Evolutionary conservation across 495 filamentous ascomycete species (phyloP).

Genomic region (Hapsidospora chrysogenum): DNA sequence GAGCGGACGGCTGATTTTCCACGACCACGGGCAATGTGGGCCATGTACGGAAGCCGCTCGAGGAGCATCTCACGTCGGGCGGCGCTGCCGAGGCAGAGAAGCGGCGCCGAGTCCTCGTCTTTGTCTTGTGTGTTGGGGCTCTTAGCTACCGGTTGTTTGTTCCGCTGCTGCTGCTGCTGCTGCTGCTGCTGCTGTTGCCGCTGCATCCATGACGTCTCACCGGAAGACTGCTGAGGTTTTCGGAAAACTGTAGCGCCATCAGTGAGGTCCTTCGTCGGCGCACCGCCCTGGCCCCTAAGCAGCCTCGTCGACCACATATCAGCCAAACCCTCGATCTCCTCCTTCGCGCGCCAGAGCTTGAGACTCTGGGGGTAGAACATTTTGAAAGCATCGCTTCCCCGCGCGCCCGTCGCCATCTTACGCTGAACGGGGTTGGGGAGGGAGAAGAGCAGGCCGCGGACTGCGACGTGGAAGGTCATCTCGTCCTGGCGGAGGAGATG

Average conservation of each 20-base stretch:
- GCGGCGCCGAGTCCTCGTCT: constrained; percentile 11
- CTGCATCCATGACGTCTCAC: constrained; percentile 2
- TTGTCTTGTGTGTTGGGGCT: constrained; percentile 3
- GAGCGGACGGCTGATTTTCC: constrained; percentile 12
- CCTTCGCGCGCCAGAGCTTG: constrained; percentile 57
- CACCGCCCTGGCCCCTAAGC: constrained; percentile 24
- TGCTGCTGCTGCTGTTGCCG: no score
- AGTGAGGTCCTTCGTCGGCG: constrained; percentile 10
- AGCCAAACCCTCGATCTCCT: constrained; percentile 59
- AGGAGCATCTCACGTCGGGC: constrained; percentile 61
- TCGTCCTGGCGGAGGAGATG: constrained; percentile 80
- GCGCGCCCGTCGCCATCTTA: constrained; percentile 15
- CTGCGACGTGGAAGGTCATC: constrained; percentile 74
- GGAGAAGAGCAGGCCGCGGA: constrained; percentile 65
- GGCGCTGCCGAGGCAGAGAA: constrained; percentile 37
- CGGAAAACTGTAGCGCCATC: constrained; percentile 26
- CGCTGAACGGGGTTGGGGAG: constrained; percentile 76
- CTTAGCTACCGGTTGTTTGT: constrained; percentile 1
- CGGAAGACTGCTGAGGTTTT: constrained; percentile 7
- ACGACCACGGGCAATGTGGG: constrained; percentile 34
- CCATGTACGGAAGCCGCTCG: constrained; percentile 73
- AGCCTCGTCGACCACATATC: constrained; percentile 47
- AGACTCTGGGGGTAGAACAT: constrained; percentile 79
- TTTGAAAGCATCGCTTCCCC: constrained; percentile 44
- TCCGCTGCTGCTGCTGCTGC: constrained; percentile 19